Evolutionary conservation across 140 eudicot genomes (phyloP).

Genomic region (Oenanthe javanica): DNA sequence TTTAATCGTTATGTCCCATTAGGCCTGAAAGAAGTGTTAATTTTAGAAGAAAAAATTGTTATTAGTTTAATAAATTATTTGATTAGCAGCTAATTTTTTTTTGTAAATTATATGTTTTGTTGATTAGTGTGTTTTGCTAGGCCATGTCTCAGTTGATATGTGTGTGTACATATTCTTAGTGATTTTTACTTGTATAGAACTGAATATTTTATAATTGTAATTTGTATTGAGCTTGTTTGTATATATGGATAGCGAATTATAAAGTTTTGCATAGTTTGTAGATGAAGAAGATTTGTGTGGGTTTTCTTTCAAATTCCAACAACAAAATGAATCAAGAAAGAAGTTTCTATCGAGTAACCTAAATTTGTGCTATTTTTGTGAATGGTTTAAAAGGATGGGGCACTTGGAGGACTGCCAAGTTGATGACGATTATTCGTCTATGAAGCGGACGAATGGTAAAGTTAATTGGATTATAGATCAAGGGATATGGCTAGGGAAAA

Average conservation of each 20-base stretch:
- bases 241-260: background rate
- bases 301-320: too few species aligned
- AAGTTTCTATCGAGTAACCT: background rate
- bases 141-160: too few species aligned
- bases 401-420: constrained; percentile 40
- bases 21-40: background rate
- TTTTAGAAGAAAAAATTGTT: background rate
- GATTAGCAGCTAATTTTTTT: background rate
- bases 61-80: too few species aligned
- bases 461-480: constrained; percentile 41
- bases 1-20: too few species aligned
- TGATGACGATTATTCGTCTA: constrained; percentile 15
- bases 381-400: constrained; percentile 25
- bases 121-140: background rate
- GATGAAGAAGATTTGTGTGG: too few species aligned
- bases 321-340: background rate
- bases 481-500: constrained; percentile 46
- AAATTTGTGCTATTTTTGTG: background rate
- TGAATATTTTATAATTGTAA: too few species aligned
- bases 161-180: background rate
- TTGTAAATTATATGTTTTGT: background rate
- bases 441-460: constrained; percentile 11
- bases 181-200: background rate
- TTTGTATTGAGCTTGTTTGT: background rate
- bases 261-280: too few species aligned